Evolutionary conservation across 176 grass and related monocot species (phyloP).

Genomic region (bread wheat (Triticum aestivum)): DNA sequence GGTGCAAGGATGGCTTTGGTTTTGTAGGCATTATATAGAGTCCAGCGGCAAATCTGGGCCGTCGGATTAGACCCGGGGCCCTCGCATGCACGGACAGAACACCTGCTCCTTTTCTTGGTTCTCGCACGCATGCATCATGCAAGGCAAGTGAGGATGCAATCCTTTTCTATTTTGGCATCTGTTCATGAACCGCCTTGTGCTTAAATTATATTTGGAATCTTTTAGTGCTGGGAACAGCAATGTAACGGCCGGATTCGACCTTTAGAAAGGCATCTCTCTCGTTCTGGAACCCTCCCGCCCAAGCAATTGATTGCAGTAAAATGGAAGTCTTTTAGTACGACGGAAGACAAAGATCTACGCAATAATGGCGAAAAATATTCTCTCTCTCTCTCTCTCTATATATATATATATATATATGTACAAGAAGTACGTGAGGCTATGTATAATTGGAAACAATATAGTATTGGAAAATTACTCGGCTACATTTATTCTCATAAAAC

Average conservation of each 20-base stretch:
- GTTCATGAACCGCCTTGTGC: slow-evolving; percentile 32
- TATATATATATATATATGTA: not conserved
- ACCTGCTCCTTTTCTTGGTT: not conserved
- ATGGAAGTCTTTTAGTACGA: not conserved
- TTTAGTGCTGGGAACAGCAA: slow-evolving; percentile 27
- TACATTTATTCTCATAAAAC: not conserved
- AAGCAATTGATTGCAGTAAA: slow-evolving; percentile 13
- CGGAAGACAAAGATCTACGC: not conserved
- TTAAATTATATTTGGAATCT: slow-evolving; percentile 49
- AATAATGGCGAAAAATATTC: not conserved
- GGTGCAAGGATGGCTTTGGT: not conserved
- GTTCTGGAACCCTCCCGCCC: slow-evolving; percentile 16
- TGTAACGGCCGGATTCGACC: slow-evolving; percentile 49
- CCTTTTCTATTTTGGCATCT: slow-evolving; percentile 24
- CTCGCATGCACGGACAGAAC: slow-evolving; percentile 10
- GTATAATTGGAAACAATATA: not conserved
- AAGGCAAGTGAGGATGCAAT: slow-evolving; percentile 25
- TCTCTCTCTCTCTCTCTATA: not conserved
- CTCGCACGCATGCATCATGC: slow-evolving; percentile 28
- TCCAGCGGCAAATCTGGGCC: slow-evolving; percentile 22
- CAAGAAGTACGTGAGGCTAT: not conserved
- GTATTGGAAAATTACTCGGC: not conserved
- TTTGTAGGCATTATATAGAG: slow-evolving; percentile 59
- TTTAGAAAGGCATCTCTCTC: slow-evolving; percentile 32
- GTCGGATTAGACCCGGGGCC: slow-evolving; percentile 34